phyloP scores from a whole-genome alignment of 2,329 filamentous ascomycete genomes.

The Fusarium sp. region DNA sequence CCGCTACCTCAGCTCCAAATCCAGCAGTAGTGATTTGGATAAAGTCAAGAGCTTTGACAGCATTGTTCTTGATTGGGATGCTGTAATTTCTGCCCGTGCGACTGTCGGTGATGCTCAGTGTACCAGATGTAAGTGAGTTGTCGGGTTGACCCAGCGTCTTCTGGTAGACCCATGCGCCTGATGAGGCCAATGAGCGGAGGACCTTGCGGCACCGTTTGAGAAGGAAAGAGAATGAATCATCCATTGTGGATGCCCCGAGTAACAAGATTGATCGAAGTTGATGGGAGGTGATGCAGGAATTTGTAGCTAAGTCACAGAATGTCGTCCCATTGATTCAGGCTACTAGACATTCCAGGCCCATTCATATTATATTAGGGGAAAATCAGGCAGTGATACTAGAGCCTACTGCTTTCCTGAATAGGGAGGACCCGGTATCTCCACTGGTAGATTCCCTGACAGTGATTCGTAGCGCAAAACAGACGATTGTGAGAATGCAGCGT shows the following conservation, averaged over 20 bases:
- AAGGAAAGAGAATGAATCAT: not conserved
- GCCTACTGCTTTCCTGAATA: too few relatives aligned
- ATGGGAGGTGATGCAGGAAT: too few relatives aligned
- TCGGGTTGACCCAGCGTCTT: not conserved
- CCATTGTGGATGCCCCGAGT: accelerated
- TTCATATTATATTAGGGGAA: too few relatives aligned
- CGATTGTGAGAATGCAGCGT: not conserved
- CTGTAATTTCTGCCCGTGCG: not conserved
- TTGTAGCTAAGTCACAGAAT: too few relatives aligned
- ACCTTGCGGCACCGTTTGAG: not conserved
- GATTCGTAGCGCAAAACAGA: too few relatives aligned
- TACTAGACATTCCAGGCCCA: too few relatives aligned
- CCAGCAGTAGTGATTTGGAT: not conserved
- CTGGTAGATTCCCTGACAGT: too few relatives aligned
- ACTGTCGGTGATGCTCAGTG: not conserved
- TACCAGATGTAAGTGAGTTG: not conserved
- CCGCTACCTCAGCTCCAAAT: not conserved
- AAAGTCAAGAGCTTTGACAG: not conserved
- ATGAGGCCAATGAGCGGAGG: not conserved
- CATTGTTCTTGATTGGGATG: not conserved
- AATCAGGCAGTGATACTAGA: too few relatives aligned
- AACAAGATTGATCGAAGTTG: not conserved
- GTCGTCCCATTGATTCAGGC: not conserved
- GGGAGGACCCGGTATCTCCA: too few relatives aligned
- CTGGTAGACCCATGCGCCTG: not conserved